Conservation (phyloP, 345 rosid species). For the Eucalyptus leucophloia region DNA sequence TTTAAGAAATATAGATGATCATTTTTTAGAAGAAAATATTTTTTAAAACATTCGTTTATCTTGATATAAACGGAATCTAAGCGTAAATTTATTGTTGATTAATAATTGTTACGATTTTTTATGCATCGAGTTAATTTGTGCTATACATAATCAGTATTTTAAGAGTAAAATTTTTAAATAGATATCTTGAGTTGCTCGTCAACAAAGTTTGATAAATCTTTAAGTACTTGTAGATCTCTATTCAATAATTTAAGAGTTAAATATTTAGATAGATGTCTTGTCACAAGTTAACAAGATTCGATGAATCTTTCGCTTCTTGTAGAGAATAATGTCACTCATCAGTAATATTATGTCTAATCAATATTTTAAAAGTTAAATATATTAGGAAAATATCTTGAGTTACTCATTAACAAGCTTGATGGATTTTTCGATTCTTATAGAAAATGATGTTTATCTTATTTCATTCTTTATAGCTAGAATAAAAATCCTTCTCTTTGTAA, state of each 20-base stretch:
- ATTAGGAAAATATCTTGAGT: not conserved
- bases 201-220: fast-evolving
- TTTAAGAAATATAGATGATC: no score
- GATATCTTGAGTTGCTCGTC: not conserved
- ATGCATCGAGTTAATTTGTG: not conserved
- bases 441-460: not conserved
- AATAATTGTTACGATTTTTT: not conserved
- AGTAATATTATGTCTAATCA: not conserved
- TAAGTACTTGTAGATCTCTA: not conserved
- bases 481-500: not conserved
- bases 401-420: fast-evolving
- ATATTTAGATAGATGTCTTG: no score
- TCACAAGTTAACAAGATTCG: no score
- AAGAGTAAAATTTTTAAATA: not conserved
- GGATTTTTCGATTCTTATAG: not conserved
- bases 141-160: not conserved
- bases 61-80: no score
- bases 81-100: not conserved
- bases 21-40: no score
- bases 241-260: no score
- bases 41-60: no score
- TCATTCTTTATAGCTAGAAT: not conserved
- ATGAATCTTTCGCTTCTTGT: no score
- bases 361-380: not conserved
- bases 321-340: no score